These are phyloP conservation scores for Cercospora zeae-maydis DNA, from an alignment of 2,329 filamentous ascomycete species.

Conservation along the genomic window DNA sequence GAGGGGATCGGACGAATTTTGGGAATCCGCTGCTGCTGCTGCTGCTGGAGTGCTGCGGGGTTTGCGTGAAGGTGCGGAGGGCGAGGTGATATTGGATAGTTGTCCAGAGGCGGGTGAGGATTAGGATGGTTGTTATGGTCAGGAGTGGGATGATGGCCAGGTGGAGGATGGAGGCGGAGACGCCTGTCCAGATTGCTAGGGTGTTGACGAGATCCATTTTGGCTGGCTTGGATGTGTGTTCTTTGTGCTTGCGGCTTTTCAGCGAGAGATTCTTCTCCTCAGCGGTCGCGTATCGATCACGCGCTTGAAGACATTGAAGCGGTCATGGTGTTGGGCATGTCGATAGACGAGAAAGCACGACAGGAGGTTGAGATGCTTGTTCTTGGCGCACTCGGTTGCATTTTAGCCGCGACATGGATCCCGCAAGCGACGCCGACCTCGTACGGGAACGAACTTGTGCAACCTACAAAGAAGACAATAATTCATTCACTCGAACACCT, in stretches of 20 bases:
- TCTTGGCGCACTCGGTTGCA: neutral
- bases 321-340: neutral
- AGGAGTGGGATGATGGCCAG: constrained; percentile 12
- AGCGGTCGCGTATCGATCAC: neutral
- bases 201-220: neutral
- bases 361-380: neutral
- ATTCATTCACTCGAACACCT: too few species aligned
- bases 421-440: neutral
- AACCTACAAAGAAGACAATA: neutral
- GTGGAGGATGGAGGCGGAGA: neutral
- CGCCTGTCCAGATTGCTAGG: neutral
- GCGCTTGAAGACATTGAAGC: neutral
- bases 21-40: neutral
- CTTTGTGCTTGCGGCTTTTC: neutral
- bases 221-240: neutral
- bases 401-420: neutral
- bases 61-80: constrained; percentile 16
- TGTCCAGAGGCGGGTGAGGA: constrained; percentile 22
- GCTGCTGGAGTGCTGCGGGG: neutral
- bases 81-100: constrained; percentile 25
- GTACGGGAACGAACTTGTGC: neutral
- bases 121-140: constrained; percentile 13
- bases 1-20: constrained; percentile 23
- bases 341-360: neutral
- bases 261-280: neutral